Percentiles rank a stretch among this genome's conserved stretches.
phyloP scores from a whole-genome alignment of 768 basidiomycete species.

The Daedaleopsis sinensis region DNA sequence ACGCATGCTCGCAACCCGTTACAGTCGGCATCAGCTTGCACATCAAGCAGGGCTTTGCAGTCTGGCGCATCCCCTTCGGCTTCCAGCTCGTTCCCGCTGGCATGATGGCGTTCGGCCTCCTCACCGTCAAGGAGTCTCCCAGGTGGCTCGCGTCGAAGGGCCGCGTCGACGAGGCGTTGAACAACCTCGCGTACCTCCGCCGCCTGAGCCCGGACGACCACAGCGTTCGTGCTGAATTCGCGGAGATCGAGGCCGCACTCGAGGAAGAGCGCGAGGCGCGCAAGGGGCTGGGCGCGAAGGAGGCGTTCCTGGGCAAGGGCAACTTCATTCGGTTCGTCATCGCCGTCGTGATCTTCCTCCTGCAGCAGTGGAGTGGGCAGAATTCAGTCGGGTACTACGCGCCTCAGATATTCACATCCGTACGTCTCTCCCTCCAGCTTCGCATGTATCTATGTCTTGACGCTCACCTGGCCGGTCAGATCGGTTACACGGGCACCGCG shows the following conservation, averaged over 20 bases:
- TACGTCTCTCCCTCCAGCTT: constrained; percentile 32
- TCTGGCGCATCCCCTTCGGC: constrained; percentile 78
- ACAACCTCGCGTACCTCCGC: constrained; percentile 70
- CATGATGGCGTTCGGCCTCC: constrained; percentile 67
- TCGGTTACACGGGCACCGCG: constrained; percentile 64
- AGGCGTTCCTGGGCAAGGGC: constrained; percentile 84
- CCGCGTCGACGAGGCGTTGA: constrained; percentile 52
- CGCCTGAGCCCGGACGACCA: constrained; percentile 44
- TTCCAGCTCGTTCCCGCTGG: constrained; percentile 80
- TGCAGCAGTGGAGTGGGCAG: constrained; percentile 87
- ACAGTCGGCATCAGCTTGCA: constrained; percentile 64
- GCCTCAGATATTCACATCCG: constrained; percentile 71
- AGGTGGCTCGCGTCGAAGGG: constrained; percentile 75
- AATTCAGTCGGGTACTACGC: constrained; percentile 81
- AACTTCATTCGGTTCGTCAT: constrained; percentile 84
- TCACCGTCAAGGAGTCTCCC: constrained; percentile 79
- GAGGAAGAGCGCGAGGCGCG: constrained; percentile 71
- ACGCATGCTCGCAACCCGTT: neutral
- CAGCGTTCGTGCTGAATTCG: constrained; percentile 58
- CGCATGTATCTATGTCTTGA: neutral
- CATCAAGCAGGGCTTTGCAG: constrained; percentile 44
- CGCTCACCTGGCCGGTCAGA: constrained; percentile 46
- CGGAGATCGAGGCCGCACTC: constrained; percentile 83
- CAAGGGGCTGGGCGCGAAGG: constrained; percentile 56
- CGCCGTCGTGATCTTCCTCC: constrained; percentile 75